Conservation (phyloP, 208 protist species). For the Wallacemonas sp. region DNA sequence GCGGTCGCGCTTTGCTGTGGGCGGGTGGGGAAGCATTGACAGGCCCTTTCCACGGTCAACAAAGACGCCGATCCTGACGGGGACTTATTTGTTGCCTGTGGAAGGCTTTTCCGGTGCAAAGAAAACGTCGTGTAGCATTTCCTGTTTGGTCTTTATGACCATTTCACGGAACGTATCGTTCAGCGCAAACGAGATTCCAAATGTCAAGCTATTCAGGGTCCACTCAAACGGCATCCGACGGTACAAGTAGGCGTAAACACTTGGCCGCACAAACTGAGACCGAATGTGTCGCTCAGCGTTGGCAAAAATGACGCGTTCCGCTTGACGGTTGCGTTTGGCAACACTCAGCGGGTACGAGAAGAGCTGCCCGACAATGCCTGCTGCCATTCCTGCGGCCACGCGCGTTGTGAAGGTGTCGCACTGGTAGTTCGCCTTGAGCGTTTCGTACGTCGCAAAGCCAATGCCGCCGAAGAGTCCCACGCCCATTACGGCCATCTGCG, state of each 20-base stretch:
- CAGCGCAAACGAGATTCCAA: constrained; percentile 79
- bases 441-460: constrained; percentile 90
- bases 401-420: constrained; percentile 70
- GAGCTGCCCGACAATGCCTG: constrained; percentile 73
- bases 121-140: constrained; percentile 71
- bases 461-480: constrained; percentile 87
- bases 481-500: constrained; percentile 86
- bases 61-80: too few species aligned
- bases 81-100: not conserved
- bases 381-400: constrained; percentile 62
- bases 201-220: constrained; percentile 66
- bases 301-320: constrained; percentile 54
- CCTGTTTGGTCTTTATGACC: constrained; percentile 47
- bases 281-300: constrained; percentile 32
- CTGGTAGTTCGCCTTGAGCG: constrained; percentile 66
- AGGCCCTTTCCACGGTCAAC: too few species aligned
- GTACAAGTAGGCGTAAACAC: constrained; percentile 61
- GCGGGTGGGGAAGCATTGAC: too few species aligned
- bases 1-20: too few species aligned
- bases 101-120: not conserved
- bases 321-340: constrained; percentile 81
- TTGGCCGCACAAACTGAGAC: constrained; percentile 42
- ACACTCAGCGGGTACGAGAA: constrained; percentile 89
- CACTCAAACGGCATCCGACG: constrained; percentile 73
- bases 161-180: constrained; percentile 77